These are phyloP conservation scores for Lycium ferocissimum DNA, from an alignment of 257 asterid genomes.

Conservation along the genomic window DNA sequence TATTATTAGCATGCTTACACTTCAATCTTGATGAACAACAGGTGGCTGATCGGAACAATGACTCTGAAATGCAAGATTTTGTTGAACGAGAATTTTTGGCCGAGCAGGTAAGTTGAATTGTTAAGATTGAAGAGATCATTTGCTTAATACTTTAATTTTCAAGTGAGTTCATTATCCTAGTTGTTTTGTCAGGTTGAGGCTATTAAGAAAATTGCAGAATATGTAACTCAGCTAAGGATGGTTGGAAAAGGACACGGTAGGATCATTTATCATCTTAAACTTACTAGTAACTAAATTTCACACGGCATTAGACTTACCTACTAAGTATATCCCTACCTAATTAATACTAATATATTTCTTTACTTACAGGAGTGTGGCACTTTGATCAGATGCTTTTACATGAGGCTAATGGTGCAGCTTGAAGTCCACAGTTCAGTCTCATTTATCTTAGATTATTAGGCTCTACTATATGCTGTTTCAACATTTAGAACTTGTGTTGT, in stretches of 20 bases:
- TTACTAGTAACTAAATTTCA: neutral
- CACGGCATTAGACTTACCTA: neutral
- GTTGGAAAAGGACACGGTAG: conserved; percentile 93
- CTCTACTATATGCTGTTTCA: neutral
- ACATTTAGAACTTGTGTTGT: neutral
- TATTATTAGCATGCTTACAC: neutral
- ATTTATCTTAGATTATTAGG: neutral
- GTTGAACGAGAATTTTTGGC: conserved; percentile 69
- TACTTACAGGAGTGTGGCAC: conserved; percentile 51
- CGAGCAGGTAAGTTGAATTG: conserved; percentile 62
- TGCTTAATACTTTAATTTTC: neutral
- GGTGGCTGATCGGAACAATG: conserved; percentile 71
- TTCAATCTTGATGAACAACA: conserved; percentile 32
- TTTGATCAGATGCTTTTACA: conserved; percentile 52
- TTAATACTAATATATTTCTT: neutral
- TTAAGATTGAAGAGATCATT: neutral
- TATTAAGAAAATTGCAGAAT: conserved; percentile 73
- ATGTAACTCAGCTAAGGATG: conserved; percentile 81
- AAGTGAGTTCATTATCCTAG: neutral
- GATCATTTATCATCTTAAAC: conserved; percentile 9
- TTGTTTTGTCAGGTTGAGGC: conserved; percentile 60
- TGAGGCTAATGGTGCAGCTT: conserved; percentile 26
- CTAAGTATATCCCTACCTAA: neutral
- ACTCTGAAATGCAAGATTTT: conserved; percentile 70
- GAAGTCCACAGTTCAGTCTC: neutral